Evolutionary conservation across 345 rosid species (phyloP), one percentile per base, ranked within the genome.

Genomic region (Hibiscus syriacus): DNA sequence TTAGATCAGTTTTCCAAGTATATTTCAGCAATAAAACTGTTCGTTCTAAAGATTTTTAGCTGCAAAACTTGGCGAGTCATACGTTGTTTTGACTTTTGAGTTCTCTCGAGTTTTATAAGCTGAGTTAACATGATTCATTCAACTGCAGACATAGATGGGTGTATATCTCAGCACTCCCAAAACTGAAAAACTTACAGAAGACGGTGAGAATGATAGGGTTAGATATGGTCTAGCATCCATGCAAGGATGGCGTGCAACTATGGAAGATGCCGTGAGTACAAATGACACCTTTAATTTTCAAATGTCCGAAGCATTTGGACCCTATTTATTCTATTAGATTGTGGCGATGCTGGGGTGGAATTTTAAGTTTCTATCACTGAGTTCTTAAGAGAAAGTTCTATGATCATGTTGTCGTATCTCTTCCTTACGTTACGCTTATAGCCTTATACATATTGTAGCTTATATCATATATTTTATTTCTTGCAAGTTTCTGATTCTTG

Each of bases 191-290:
- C 87, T 74, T 73, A 89, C 97, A 9, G 97, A 91, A 71, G 96
- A 94, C 48, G 96, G 95, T 9, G 95, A 84, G 69, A 91, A 85
- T 72, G 80, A 79, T 66, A 77, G 79, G 77, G 80, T 94, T 19
- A 83, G 97, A 78, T 94, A 81, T 82, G 99, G 99, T 43, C 73
- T 94, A 69, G 86, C 97, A 6, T 94, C 99, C 25, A 94, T 94
- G 99, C 99, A 94, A 84, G 97, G 99, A 59, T 94, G 99, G 99
- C 97, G 99, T 46, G 87, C 97, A 20, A 76, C 89, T 46, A 94
- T 94, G 99, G 97, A 94, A 84, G 99, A 94, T 76, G 97, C 99
- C 5, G 98, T 93, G 82, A 89, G 97, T 83, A 46, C 70, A n/a
- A 60, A 48, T 68, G 32, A 32, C 41, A 53, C 49, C 73, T 69